Conservation (phyloP, 2,329 filamentous ascomycete species). For the Diplocarpon rosae region DNA sequence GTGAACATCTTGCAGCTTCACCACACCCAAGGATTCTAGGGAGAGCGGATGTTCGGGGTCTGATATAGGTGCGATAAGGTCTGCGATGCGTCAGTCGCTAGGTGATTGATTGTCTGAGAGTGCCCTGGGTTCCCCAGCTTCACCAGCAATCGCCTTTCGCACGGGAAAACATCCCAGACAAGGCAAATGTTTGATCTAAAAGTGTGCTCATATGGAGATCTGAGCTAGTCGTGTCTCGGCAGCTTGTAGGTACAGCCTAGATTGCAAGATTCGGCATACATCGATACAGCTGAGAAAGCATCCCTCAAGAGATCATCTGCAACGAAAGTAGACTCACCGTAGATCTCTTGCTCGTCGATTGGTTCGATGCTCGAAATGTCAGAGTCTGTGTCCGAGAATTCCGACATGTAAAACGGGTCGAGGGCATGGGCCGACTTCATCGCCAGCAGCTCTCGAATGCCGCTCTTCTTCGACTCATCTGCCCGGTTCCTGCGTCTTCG, state of each 20-base stretch:
- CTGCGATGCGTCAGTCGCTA: constrained; percentile 43
- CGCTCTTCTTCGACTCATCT: constrained; percentile 27
- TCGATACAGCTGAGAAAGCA: too few species aligned
- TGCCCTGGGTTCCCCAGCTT: constrained; percentile 5
- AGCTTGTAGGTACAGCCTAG: not conserved
- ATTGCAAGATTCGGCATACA: too few species aligned
- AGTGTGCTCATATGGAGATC: not conserved
- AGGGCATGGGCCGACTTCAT: constrained; percentile 22
- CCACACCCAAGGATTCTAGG: constrained; percentile 83
- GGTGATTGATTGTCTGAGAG: constrained; percentile 10
- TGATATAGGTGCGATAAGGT: constrained; percentile 87
- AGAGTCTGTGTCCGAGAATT: constrained; percentile 25
- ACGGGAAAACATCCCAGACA: not conserved
- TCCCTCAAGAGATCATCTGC: too few species aligned
- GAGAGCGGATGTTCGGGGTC: constrained; percentile 95
- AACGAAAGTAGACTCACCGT: constrained; percentile 43
- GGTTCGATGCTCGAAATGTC: constrained; percentile 60
- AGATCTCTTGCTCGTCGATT: constrained; percentile 96
- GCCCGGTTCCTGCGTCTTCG: constrained; percentile 39
- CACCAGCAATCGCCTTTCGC: not conserved
- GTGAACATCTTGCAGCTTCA: constrained; percentile 88
- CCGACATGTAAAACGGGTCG: constrained; percentile 28
- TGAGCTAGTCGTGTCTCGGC: not conserved
- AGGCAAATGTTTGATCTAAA: not conserved
- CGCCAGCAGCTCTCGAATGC: constrained; percentile 22